phyloP scores from a whole-genome alignment of 768 basidiomycete species.

The Tremella fuciformis region DNA sequence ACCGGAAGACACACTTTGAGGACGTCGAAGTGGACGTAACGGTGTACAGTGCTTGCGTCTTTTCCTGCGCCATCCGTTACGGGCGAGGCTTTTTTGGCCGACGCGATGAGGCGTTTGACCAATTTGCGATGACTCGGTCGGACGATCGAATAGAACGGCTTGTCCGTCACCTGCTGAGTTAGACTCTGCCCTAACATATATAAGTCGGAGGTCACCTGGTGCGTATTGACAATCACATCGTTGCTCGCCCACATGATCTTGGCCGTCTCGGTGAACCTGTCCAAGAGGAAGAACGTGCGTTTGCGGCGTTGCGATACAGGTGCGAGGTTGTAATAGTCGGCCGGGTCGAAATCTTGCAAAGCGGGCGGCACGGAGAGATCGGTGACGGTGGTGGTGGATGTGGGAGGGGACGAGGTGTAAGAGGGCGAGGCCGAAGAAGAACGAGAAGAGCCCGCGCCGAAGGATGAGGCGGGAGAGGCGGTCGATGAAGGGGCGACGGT shows the following conservation, averaged over 20 bases:
- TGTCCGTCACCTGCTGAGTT: constrained; percentile 19
- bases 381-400: not conserved
- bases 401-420: not conserved
- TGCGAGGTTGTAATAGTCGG: no score
- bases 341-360: no score
- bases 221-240: constrained; percentile 29
- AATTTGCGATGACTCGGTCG: constrained; percentile 31
- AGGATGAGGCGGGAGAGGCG: not conserved
- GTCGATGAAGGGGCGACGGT: not conserved
- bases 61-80: constrained; percentile 20
- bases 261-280: constrained; percentile 40
- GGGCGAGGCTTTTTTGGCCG: constrained; percentile 35
- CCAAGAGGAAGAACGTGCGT: constrained; percentile 41
- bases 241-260: constrained; percentile 40
- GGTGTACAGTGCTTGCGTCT: constrained; percentile 26
- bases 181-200: no score
- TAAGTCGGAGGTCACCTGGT: constrained; percentile 20
- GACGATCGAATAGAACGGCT: constrained; percentile 42
- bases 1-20: constrained; percentile 28
- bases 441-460: not conserved
- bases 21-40: constrained; percentile 33
- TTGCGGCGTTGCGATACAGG: constrained; percentile 10
- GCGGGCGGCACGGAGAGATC: no score
- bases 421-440: not conserved
- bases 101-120: constrained; percentile 32